Conservation (phyloP, 1,284 basidiomycete species). For the Hemileia vastatrix region DNA sequence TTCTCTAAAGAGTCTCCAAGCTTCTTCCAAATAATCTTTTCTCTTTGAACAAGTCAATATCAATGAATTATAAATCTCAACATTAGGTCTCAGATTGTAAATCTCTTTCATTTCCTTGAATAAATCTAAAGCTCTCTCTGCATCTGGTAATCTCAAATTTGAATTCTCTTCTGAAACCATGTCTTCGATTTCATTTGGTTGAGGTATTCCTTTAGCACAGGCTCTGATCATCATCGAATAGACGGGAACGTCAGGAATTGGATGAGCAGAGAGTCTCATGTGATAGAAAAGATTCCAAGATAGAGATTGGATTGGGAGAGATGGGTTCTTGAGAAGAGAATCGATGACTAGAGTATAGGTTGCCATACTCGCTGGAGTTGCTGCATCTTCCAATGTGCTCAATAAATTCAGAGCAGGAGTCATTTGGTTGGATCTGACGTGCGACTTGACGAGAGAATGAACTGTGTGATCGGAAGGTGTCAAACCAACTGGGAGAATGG, state of each 20-base stretch:
- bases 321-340: constrained; percentile 26
- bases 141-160: constrained; percentile 55
- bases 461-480: too few species aligned
- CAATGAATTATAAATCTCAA: constrained; percentile 66
- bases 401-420: constrained; percentile 29
- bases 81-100: constrained; percentile 56
- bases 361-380: constrained; percentile 32
- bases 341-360: constrained; percentile 37
- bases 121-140: constrained; percentile 82
- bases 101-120: constrained; percentile 80
- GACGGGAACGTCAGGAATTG: constrained; percentile 60
- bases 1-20: constrained; percentile 50
- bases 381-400: constrained; percentile 26
- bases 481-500: too few species aligned
- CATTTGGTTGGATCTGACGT: constrained; percentile 25
- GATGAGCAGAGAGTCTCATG: constrained; percentile 89
- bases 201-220: constrained; percentile 56
- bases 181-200: constrained; percentile 44
- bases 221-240: constrained; percentile 82
- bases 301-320: too few species aligned
- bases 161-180: neutral
- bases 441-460: too few species aligned
- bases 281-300: constrained; percentile 90
- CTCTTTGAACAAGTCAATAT: constrained; percentile 60
- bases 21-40: constrained; percentile 36